Base-by-base conservation (phyloP, 768 basidiomycete species). In the Hemileccinum rubropunctum region DNA sequence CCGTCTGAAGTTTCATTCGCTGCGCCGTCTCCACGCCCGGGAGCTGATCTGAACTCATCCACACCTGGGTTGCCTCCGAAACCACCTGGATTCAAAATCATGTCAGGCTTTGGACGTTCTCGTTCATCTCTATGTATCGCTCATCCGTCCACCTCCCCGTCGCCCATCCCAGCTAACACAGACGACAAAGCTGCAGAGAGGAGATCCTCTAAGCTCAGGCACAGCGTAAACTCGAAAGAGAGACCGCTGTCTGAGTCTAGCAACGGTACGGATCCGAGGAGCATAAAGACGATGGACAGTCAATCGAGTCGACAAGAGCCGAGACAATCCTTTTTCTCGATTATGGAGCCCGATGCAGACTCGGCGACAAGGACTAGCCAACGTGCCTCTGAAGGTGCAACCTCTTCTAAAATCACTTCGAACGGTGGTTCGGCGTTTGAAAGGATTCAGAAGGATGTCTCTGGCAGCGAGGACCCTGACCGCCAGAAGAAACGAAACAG, bases 61-160 rank as follows among this genome's bases (percentile, higher is more conserved):
- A 52, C 63, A 17, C 58, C 62, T 14, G 39, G 42, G 37, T 54
- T 51, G 9, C 56, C 70, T 13, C 61, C 61, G 13, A 76, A 77
- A 50, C 72, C 82, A 13, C 77, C 84, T 5, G 78, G 78, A 8
- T 86, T 81, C 73, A 86, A 76, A 63, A 80, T 87, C 51, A 75
- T 83, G 51, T 73, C 76, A 20, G 80, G 76, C 13, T 85, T 88
- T 68, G 86, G 79, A 53, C 78, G 79, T 33, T 83, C 86, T 18
- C 73, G 78, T 45, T 80, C 80, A n/a, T 84, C 77, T 54, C 59
- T 84, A 17, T 72, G 76, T 1, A 70, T 77, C 4, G 73, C 67
- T 8, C 58, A 61, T 5, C 56, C 70, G 17, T 64, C 71, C 10
- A 50, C 71, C 4, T 52, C 55, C 7, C 60, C 71, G 13, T 57